Evolutionary conservation across 345 rosid species (phyloP).

Genomic region (Ailanthus altissimus): DNA sequence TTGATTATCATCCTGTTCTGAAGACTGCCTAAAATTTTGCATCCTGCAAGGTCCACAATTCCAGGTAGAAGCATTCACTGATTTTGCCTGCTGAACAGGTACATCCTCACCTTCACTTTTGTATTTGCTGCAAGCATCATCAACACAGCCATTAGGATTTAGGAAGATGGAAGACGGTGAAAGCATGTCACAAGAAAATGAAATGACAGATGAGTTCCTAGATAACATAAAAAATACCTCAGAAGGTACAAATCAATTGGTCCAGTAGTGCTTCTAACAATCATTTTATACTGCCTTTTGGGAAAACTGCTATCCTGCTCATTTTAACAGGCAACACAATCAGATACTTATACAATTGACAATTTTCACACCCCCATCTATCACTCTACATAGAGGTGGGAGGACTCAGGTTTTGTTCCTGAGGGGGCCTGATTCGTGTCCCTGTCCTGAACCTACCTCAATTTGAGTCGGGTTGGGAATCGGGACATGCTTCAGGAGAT

Average conservation of each 20-base stretch:
- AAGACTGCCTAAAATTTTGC: slow-evolving; percentile 22
- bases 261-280: slow-evolving; percentile 61
- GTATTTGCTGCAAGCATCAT: slow-evolving; percentile 51
- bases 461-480: too few species aligned
- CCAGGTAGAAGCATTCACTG: slow-evolving; percentile 21
- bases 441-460: too few species aligned
- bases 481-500: too few species aligned
- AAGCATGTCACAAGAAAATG: slow-evolving; percentile 1
- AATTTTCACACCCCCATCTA: slow-evolving; percentile 9
- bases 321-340: slow-evolving; percentile 15
- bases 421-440: too few species aligned
- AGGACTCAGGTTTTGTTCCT: too few species aligned
- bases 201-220: not conserved
- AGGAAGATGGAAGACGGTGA: not conserved
- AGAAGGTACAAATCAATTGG: slow-evolving; percentile 67
- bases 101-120: slow-evolving; percentile 38
- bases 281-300: slow-evolving; percentile 62
- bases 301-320: slow-evolving; percentile 52
- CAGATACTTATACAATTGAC: not conserved
- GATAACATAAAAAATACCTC: slow-evolving; percentile 39
- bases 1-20: slow-evolving; percentile 15
- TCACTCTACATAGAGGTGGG: too few species aligned
- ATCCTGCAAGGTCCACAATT: slow-evolving; percentile 21
- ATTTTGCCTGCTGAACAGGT: slow-evolving; percentile 21
- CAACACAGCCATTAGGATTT: slow-evolving; percentile 9